Percentiles rank a stretch among this genome's conserved stretches.
Conservation (phyloP, 2,329 filamentous ascomycete genomes). For the Aureobasidium melanogenum region DNA sequence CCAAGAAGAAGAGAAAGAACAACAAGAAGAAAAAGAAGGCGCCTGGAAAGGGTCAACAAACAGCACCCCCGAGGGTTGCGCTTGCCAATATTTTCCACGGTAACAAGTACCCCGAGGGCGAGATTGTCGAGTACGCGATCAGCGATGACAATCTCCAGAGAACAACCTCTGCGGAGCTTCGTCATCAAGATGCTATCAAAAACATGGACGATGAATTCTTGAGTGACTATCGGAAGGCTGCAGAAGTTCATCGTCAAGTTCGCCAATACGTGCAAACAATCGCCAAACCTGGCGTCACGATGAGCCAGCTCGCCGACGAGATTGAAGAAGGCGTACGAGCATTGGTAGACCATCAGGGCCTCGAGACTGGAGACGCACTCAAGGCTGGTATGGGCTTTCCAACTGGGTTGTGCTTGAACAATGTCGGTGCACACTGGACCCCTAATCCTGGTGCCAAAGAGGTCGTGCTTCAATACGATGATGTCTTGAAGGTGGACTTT, state of each 20-base stretch:
- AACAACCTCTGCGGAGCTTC: slow-evolving; percentile 77
- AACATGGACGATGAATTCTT: slow-evolving; percentile 73
- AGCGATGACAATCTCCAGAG: slow-evolving; percentile 60
- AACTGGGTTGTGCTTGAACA: slow-evolving; percentile 72
- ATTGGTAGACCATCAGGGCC: slow-evolving; percentile 64
- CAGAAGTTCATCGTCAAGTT: slow-evolving; percentile 84
- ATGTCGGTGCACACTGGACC: slow-evolving; percentile 79
- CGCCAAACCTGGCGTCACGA: slow-evolving; percentile 69
- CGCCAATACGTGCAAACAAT: slow-evolving; percentile 72
- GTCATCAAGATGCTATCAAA: slow-evolving; percentile 48
- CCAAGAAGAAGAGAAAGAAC: slow-evolving; percentile 61
- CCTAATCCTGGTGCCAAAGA: slow-evolving; percentile 77
- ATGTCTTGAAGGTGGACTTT: slow-evolving; percentile 68
- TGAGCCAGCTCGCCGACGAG: slow-evolving; percentile 77
- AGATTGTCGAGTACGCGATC: slow-evolving; percentile 67
- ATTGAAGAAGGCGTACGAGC: slow-evolving; percentile 77
- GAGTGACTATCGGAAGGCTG: slow-evolving; percentile 70
- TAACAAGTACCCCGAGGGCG: slow-evolving; percentile 64
- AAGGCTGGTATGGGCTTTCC: slow-evolving; percentile 81
- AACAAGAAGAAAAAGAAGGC: slow-evolving; percentile 49
- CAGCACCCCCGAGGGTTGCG: slow-evolving; percentile 65
- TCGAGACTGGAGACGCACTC: slow-evolving; percentile 69
- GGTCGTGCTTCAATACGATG: slow-evolving; percentile 57
- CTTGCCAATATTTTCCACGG: slow-evolving; percentile 66
- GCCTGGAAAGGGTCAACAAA: slow-evolving; percentile 44